Percentiles rank a stretch among this genome's conserved stretches.
These are phyloP conservation scores for Ophiostoma australiae DNA, from an alignment of 2,329 filamentous ascomycete genomes.

Conservation along the genomic window DNA sequence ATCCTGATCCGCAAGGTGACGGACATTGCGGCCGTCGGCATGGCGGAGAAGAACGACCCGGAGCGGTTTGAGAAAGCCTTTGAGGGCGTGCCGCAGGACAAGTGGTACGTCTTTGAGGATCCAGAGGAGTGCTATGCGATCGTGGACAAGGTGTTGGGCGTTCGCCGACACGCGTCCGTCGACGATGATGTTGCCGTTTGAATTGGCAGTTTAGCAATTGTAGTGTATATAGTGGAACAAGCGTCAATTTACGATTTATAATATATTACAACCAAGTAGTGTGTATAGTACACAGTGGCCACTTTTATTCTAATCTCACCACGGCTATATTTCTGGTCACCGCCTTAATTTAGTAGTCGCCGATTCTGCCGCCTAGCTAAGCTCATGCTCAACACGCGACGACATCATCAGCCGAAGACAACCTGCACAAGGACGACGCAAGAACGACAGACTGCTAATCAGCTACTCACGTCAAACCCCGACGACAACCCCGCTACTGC, in stretches of 20 bases:
- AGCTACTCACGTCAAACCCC: neutral
- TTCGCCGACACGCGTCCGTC: neutral
- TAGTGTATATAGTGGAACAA: neutral
- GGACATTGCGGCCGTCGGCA: conserved; percentile 63
- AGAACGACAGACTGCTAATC: neutral
- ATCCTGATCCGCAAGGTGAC: conserved; percentile 83
- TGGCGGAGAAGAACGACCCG: conserved; percentile 67
- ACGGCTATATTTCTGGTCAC: neutral
- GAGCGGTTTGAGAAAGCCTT: conserved; percentile 81
- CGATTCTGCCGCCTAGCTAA: neutral
- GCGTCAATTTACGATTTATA: neutral
- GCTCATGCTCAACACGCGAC: neutral
- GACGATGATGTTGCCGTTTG: neutral
- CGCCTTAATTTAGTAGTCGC: neutral
- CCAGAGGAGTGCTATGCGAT: conserved; percentile 57
- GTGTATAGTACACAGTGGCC: neutral
- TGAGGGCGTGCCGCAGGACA: conserved; percentile 59
- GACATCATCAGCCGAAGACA: neutral
- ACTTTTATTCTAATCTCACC: neutral
- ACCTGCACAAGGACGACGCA: neutral
- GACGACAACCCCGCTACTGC: neutral
- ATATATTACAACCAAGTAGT: neutral
- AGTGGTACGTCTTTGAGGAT: conserved; percentile 81
- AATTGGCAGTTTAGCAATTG: neutral
- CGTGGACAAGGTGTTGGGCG: conserved; percentile 17